A percentile compares a stretch with the other conserved stretches of the same genome.
Evolutionary conservation across 345 rosid genomes (phyloP).

Genomic region (Gossypium turneri): DNA sequence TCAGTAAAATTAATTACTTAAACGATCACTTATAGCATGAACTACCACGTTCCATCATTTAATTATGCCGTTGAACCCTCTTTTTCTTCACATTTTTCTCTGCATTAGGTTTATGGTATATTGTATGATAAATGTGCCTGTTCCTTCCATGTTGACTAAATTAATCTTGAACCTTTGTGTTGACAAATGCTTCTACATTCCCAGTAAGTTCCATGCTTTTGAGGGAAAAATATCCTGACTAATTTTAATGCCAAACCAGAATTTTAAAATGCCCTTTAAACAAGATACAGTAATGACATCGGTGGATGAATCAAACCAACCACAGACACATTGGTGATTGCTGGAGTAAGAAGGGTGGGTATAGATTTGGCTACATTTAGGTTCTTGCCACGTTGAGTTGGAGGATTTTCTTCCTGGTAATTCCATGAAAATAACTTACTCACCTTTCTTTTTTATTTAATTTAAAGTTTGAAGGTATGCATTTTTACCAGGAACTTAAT

Average conservation of each 20-base stretch:
- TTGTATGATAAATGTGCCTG: neutral
- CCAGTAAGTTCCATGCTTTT: neutral
- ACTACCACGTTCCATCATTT: neutral
- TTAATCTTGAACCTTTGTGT: neutral
- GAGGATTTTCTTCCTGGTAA: neutral
- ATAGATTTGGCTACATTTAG: neutral
- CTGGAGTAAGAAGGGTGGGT: neutral
- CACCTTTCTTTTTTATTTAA: neutral
- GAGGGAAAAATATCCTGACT: neutral
- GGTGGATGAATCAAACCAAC: constrained; percentile 1
- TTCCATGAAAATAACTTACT: neutral
- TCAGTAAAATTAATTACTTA: neutral
- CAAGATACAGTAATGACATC: neutral
- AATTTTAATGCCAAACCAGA: neutral
- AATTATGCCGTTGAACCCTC: neutral
- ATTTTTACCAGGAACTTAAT: constrained; percentile 1
- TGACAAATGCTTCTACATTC: neutral
- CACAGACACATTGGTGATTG: neutral
- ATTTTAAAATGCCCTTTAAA: neutral
- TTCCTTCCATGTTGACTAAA: neutral
- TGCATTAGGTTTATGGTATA: neutral
- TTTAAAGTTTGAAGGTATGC: neutral
- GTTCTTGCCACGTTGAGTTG: neutral
- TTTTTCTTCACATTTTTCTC: neutral
- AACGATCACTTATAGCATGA: neutral